A percentile compares a stretch with the other conserved stretches of the same genome.
Evolutionary conservation across 768 basidiomycete species (phyloP).

Genomic region (Serendipita indica): DNA sequence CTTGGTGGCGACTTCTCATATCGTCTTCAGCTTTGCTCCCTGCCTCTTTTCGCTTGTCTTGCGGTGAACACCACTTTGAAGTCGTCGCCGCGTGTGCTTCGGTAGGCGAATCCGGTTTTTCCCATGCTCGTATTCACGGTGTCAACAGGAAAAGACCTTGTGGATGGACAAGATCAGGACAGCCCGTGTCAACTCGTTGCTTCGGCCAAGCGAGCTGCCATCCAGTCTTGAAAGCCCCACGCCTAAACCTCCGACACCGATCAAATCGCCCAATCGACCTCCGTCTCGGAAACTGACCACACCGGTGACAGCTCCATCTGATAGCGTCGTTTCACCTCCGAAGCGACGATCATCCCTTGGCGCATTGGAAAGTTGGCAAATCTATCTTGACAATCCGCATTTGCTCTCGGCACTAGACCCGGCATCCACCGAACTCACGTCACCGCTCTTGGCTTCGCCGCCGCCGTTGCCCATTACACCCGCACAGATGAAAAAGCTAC

Average conservation of each 20-base stretch:
- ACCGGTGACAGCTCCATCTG: not conserved
- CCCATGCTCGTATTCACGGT: not conserved
- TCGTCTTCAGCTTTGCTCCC: conserved; percentile 51
- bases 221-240: conserved; percentile 41
- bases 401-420: not conserved
- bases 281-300: not conserved
- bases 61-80: conserved; percentile 62
- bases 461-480: conserved; percentile 7
- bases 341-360: not conserved
- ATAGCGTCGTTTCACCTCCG: not conserved
- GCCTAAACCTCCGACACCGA: not conserved
- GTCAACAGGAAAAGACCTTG: conserved; percentile 57
- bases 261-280: not conserved
- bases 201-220: conserved; percentile 46
- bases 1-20: conserved; percentile 8
- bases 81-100: conserved; percentile 61
- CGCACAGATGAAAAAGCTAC: conserved; percentile 7
- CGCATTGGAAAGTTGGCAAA: not conserved
- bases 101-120: not conserved
- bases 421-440: not conserved
- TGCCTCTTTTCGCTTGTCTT: conserved; percentile 61
- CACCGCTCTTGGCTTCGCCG: not conserved
- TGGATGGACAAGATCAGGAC: conserved; percentile 63
- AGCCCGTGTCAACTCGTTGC: conserved; percentile 28
- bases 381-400: not conserved